A percentile compares a stretch with the other conserved stretches of the same genome.
phyloP scores from a whole-genome alignment of 345 rosid genomes.

The Lagerstroemia speciosa region DNA sequence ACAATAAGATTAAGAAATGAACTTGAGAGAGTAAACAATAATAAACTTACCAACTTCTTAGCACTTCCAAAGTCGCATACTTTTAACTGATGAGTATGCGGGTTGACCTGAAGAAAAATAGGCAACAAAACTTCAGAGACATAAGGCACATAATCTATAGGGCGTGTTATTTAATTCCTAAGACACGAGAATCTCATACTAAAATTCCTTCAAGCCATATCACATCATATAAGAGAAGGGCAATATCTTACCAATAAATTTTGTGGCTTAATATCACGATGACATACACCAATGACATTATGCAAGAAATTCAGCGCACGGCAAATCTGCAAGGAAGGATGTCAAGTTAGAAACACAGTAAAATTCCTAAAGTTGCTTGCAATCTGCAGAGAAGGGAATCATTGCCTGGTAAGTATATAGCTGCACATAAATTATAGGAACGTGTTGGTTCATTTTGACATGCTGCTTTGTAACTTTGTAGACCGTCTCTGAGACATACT shows the following conservation, averaged over 20 bases:
- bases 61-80: slow-evolving; percentile 99
- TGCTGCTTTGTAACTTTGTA: slow-evolving; percentile 76
- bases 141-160: background rate
- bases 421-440: slow-evolving; percentile 73
- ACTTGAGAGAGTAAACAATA: background rate
- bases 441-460: slow-evolving; percentile 44
- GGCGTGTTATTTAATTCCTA: background rate
- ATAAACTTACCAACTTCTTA: slow-evolving; percentile 79
- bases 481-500: slow-evolving; percentile 84
- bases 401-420: slow-evolving; percentile 68
- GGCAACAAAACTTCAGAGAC: slow-evolving; percentile 5
- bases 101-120: slow-evolving; percentile 61
- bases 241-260: slow-evolving; percentile 67
- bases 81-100: slow-evolving; percentile 78
- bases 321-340: slow-evolving; percentile 49
- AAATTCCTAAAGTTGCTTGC: background rate
- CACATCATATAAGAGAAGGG: background rate
- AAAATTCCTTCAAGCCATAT: background rate
- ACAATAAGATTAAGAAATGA: background rate
- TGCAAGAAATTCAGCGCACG: slow-evolving; percentile 94
- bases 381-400: background rate
- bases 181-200: background rate
- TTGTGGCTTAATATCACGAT: slow-evolving; percentile 98
- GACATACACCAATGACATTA: slow-evolving; percentile 81
- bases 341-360: background rate